Percentiles rank a stretch among this genome's conserved stretches.
These are phyloP conservation scores for Eucalyptus curtisii DNA, from an alignment of 345 rosid species.

Conservation along the genomic window DNA sequence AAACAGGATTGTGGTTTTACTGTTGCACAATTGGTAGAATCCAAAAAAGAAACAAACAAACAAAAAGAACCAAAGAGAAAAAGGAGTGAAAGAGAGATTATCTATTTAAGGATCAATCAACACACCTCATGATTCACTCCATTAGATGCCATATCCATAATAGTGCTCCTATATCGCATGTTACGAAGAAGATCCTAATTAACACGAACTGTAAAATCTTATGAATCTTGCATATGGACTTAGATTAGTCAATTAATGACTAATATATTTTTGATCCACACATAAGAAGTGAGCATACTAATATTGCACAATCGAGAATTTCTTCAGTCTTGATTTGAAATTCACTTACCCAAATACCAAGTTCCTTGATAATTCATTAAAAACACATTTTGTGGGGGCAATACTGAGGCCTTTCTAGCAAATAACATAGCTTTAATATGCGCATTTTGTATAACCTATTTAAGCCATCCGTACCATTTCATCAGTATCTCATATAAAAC, in stretches of 20 bases:
- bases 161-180: neutral
- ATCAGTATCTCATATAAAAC: neutral
- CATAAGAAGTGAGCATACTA: neutral
- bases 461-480: neutral
- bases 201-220: neutral
- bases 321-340: neutral
- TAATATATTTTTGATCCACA: neutral
- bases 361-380: neutral
- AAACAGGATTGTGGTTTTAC: neutral
- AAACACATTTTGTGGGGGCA: neutral
- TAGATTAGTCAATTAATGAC: neutral
- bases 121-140: neutral
- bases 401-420: neutral
- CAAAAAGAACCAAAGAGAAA: neutral
- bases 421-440: neutral
- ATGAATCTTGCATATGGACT: neutral
- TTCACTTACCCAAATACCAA: neutral
- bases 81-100: neutral
- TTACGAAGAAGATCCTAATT: neutral
- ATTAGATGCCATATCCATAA: neutral
- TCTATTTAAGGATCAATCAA: neutral
- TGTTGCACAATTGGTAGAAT: neutral
- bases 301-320: neutral
- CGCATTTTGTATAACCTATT: neutral
- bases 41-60: fast-evolving